Evolutionary conservation across 331 rosid species (phyloP).

Genomic region (Malus hybrid): DNA sequence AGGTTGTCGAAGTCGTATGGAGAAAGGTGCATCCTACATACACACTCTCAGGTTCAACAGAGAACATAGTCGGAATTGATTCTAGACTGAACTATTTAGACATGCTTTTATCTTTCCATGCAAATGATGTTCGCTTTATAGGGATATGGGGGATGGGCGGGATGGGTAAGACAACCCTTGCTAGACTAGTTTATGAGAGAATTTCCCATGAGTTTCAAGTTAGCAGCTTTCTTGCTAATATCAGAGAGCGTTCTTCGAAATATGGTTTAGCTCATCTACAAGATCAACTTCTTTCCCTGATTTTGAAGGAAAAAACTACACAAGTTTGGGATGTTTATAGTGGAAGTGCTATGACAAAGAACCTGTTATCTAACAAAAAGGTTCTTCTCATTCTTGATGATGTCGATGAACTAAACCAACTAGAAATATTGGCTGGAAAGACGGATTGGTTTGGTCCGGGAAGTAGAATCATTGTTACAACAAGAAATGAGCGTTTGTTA

Average conservation of each 20-base stretch:
- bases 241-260: not conserved
- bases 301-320: not conserved
- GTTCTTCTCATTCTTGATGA: conserved; percentile 12
- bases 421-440: not conserved
- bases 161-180: conserved; percentile 18
- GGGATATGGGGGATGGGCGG: conserved; percentile 31
- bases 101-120: no score
- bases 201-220: not conserved
- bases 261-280: not conserved
- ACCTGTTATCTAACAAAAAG: not conserved
- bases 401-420: conserved; percentile 5
- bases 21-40: no score
- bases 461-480: no score
- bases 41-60: no score
- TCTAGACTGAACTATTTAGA: no score
- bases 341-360: not conserved
- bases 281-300: not conserved
- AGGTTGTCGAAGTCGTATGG: no score
- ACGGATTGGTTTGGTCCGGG: no score
- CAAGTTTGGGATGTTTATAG: not conserved
- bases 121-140: no score
- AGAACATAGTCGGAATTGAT: no score
- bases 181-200: conserved; percentile 1
- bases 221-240: conserved; percentile 12
- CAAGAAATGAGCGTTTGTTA: no score